Evolutionary conservation across 73 alveolate genomes (phyloP).

Genomic region (Uronychia binucleata): DNA sequence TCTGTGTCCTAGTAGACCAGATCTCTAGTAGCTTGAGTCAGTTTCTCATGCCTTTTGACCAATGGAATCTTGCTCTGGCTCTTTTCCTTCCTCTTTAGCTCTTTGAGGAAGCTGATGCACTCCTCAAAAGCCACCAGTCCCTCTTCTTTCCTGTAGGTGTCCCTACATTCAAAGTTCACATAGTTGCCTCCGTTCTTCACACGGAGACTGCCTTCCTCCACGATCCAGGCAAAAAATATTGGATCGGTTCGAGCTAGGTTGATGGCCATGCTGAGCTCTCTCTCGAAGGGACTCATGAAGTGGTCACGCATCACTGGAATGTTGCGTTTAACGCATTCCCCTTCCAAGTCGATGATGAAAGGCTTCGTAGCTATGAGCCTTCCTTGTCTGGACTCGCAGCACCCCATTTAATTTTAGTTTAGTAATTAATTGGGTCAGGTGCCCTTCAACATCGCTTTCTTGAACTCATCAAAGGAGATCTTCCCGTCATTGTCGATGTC

Average conservation of each 20-base stretch:
- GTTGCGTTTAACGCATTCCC: background rate
- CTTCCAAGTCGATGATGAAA: background rate
- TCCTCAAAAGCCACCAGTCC: background rate
- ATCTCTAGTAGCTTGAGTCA: background rate
- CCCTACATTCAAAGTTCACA: background rate
- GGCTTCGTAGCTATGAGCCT: background rate
- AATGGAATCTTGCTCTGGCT: background rate
- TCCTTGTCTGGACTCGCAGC: background rate
- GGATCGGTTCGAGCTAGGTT: background rate
- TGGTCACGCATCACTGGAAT: background rate
- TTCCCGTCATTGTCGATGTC: slow-evolving; percentile 62
- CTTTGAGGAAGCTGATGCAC: background rate
- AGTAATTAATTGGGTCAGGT: background rate
- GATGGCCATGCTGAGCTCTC: background rate
- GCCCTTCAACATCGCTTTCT: background rate
- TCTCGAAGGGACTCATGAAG: background rate
- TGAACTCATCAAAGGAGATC: slow-evolving; percentile 61
- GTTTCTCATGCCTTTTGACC: background rate
- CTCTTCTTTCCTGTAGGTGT: background rate
- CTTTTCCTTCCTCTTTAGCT: background rate
- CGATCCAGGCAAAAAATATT: background rate
- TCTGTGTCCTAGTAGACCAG: background rate
- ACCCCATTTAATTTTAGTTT: background rate
- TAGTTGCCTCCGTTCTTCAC: background rate
- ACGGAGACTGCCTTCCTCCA: background rate